These are phyloP conservation scores for Verticillium klebahnii DNA, from an alignment of 2,329 filamentous ascomycete species.

Conservation along the genomic window DNA sequence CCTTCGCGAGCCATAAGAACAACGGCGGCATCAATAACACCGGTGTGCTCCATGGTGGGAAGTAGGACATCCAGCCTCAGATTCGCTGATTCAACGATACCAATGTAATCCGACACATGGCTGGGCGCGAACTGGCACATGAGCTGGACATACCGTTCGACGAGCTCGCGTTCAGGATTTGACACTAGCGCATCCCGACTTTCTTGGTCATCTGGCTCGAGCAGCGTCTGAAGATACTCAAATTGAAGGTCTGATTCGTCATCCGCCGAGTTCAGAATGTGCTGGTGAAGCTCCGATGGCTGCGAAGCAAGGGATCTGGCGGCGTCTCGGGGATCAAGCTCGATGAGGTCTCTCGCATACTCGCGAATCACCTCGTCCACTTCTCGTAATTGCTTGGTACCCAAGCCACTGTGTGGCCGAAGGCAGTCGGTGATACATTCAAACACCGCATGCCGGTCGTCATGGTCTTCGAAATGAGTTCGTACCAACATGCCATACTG, in stretches of 20 bases:
- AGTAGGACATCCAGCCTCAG: slow-evolving; percentile 69
- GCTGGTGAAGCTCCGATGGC: slow-evolving; percentile 60
- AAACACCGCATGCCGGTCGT: slow-evolving; percentile 73
- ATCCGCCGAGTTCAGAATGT: slow-evolving; percentile 57
- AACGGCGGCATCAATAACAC: slow-evolving; percentile 88
- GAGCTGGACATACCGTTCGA: slow-evolving; percentile 82
- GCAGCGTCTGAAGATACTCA: slow-evolving; percentile 68
- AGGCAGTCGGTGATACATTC: slow-evolving; percentile 74
- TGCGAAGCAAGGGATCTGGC: slow-evolving; percentile 61
- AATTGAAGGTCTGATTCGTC: slow-evolving; percentile 64
- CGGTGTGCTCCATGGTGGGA: slow-evolving; percentile 82
- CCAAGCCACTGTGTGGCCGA: slow-evolving; percentile 56
- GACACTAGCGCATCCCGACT: slow-evolving; percentile 25
- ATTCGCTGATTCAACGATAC: slow-evolving; percentile 69
- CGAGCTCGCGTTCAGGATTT: slow-evolving; percentile 52
- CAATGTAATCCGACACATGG: slow-evolving; percentile 83
- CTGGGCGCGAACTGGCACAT: slow-evolving; percentile 82
- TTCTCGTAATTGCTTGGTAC: slow-evolving; percentile 66
- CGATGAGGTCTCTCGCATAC: slow-evolving; percentile 62
- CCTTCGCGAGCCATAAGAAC: slow-evolving; percentile 88
- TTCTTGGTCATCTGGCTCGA: slow-evolving; percentile 54
- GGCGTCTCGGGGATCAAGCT: slow-evolving; percentile 60
- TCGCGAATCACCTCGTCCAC: slow-evolving; percentile 62
- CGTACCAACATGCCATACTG: slow-evolving; percentile 75
- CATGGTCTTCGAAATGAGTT: slow-evolving; percentile 79